Base-by-base conservation (phyloP, 2,329 filamentous ascomycete species). In the Aspergillus texensis region DNA sequence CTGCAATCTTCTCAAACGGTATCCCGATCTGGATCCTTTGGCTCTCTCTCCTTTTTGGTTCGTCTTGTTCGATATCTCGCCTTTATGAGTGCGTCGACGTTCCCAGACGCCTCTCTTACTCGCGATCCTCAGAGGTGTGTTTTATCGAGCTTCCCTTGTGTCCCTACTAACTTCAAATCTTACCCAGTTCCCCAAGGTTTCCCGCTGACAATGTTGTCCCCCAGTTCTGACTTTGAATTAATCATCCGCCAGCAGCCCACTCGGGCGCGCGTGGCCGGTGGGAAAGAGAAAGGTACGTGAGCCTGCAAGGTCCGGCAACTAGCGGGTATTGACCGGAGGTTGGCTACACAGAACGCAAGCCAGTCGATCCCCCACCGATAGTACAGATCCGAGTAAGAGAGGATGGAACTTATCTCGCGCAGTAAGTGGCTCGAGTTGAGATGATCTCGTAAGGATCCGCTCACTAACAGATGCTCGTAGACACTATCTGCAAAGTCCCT, bases 331-430 rank as follows among this genome's bases (percentile, higher is more conserved):
- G 41, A 41, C 60, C 30, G 32, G 48, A 34, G 58, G 55, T 50
- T 60, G 32, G 48, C 57, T 57, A 59, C 58, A 61, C 74, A 91
- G 91, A 92, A 73, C 89, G 93, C 69, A 96, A 96, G 77, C 92
- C 93, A 9, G 88, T 97, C 72, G 93, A 97, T 75, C 93, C 80
- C 58, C 93, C 93, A 14, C 93, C 93, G 48, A 91, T 96, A 70
- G 82, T 96, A 53, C 89, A 94, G 79, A 84, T 96, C 54, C 78
- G 79, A 77, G 86, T 88, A 62, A 78, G 76, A 57, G 74, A 78
- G 55, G 73, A 76, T 32, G 74, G 73, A 34, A 75, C 74, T 34
- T 86, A 87, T 74, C 82, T 84, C 21, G 78, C 86, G 78, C 82
- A 91, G 87, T 91, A 83, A 75, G 87, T 81, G 30, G 48, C 48